Evolutionary conservation across 2,329 filamentous ascomycete genomes (phyloP), one percentile per base, ranked within the genome.

Genomic region (Aurifilum marmelostoma): DNA sequence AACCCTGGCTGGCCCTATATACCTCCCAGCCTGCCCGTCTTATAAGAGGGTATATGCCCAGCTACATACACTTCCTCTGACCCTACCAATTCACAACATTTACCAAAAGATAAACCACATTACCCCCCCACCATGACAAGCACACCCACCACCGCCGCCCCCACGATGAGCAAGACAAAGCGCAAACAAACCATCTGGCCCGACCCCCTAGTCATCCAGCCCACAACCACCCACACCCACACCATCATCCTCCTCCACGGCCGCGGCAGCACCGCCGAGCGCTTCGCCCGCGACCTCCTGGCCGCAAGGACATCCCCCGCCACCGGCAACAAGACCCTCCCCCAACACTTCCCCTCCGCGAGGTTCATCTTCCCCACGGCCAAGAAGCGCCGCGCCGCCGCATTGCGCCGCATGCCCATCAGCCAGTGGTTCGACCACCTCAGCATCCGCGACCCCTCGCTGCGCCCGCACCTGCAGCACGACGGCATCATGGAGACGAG

Each of bases 291-390:
- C 0, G 76, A 77, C 0, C 74, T 87, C 3, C 77, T 86, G 6
- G 70, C 77, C 3, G 72, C 73, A 3, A 60, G 27, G 29, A 47
- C 54, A 21, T 66, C 64, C 41, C 39, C 41, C 56, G 18, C 8
- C 8, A 34, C 8, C 34, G n/a, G n/a, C 34, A 34, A 50, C 64
- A 60, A 50, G 54, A 66, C 64, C 29, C 54, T 66, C 18, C 41
- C 54, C 12, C n/a, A 60, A 21, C 66, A 72, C n/a, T 66, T 66
- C n/a, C 64, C 64, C n/a, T 61, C 64, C n/a, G 79, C 82, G 1
- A 83, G 82, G 61, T 82, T 87, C 69, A 75, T 87, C 54, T 85
- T 87, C 72, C 85, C 83, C 3, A 83, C 81, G 0, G 85, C 86
- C 1, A 78, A 81, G 5, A 75, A 76, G 24, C 76, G 75, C n/a